phyloP scores from a whole-genome alignment of 768 basidiomycete species.

The Podaxis mareebaensis region DNA sequence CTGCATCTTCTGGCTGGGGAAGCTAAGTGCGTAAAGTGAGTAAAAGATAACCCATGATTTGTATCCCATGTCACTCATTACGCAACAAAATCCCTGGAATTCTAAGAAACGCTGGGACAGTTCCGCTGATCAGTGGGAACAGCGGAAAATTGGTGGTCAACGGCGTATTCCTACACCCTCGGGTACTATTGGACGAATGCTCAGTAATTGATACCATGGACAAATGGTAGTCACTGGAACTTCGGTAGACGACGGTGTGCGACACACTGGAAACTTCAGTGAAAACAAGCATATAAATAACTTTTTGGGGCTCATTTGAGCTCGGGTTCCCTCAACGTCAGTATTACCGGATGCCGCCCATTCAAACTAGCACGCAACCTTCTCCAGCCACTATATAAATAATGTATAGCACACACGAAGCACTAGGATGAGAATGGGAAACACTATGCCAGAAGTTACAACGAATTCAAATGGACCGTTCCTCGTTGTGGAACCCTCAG shows the following conservation, averaged over 20 bases:
- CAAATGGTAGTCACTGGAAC: not conserved
- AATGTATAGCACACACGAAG: not conserved
- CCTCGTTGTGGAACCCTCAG: too few species aligned
- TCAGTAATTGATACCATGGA: not conserved
- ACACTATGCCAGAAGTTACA: not conserved
- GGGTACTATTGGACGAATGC: not conserved
- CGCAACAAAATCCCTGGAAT: not conserved
- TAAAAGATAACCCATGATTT: slow-evolving; percentile 5
- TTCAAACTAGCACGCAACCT: not conserved
- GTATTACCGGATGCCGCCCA: not conserved
- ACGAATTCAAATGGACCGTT: not conserved
- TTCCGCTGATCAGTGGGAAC: not conserved
- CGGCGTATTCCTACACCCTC: not conserved
- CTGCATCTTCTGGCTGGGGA: not conserved
- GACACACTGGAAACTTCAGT: not conserved
- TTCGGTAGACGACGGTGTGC: not conserved
- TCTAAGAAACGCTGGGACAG: not conserved
- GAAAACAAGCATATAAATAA: not conserved
- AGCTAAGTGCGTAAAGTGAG: not conserved
- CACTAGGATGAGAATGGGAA: not conserved
- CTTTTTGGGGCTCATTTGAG: not conserved
- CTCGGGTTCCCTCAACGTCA: not conserved
- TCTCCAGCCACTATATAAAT: not conserved
- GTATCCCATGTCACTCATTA: slow-evolving; percentile 6
- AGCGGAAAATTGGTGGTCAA: not conserved